These are phyloP conservation scores for Phyllosticta paracitricarpa DNA, from an alignment of 2,329 filamentous ascomycete species.

Conservation along the genomic window DNA sequence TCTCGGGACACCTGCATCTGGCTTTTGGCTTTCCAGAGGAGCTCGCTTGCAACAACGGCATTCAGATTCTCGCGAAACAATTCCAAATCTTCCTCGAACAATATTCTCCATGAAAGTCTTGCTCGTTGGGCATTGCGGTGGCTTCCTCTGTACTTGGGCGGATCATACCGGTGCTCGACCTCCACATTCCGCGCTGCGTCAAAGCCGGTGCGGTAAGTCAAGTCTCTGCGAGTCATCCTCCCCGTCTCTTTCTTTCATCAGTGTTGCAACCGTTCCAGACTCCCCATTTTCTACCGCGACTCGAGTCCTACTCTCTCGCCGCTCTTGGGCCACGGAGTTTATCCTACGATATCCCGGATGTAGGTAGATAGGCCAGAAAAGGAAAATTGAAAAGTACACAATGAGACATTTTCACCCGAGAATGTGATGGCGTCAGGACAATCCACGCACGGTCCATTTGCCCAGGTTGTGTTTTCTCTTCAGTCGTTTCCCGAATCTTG, in stretches of 20 bases:
- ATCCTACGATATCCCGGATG: not conserved
- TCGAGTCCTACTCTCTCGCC: not conserved
- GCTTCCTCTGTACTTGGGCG: not conserved
- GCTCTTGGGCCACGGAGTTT: not conserved
- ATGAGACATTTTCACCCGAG: not conserved
- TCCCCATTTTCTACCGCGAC: not conserved
- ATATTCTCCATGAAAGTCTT: not conserved
- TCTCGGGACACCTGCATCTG: not conserved
- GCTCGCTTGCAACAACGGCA: not conserved
- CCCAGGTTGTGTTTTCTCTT: too few species aligned
- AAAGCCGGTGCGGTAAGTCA: not conserved
- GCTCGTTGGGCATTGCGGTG: not conserved
- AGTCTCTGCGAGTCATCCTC: not conserved
- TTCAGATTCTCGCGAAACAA: not conserved
- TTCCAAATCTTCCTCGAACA: not conserved
- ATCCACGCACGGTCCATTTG: not conserved
- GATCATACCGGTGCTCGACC: not conserved
- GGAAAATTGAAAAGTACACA: not conserved
- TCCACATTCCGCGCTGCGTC: not conserved
- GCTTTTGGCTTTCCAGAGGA: constrained; percentile 3
- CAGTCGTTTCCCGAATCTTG: too few species aligned
- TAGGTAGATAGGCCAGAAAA: not conserved
- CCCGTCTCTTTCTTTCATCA: not conserved
- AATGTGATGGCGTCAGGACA: not conserved
- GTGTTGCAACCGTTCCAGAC: not conserved